Evolutionary conservation across 2,329 filamentous ascomycete genomes (phyloP), one percentile per base, ranked within the genome.

Genomic region (Chrysoporthe deuterocubensis): DNA sequence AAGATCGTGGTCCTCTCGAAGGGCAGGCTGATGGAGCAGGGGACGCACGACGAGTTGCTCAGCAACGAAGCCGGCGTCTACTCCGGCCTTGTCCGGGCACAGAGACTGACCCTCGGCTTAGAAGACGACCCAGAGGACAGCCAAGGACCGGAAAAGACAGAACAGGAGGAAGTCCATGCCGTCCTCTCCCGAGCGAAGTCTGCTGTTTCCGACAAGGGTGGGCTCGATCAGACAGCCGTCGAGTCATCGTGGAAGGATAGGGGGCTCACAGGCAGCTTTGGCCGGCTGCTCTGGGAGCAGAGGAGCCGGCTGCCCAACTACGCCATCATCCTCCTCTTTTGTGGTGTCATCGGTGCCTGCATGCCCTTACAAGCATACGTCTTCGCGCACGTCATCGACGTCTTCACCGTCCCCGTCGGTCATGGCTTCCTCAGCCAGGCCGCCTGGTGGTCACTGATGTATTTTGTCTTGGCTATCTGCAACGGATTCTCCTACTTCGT

Each of bases 1-100:
- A 87, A 89, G 48, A 96, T 96, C 65, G 82, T 94, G 8, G 93
- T 96, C 0, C 78, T 96, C 64, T 85, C 90, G 61, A 86, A 90
- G 72, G 93, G 93, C 1, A 79, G 84, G 64, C 86, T 93, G 0
- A 84, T 90, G 9, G 92, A 97, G 76, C 82, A 90, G 72, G 93
- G 93, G 0, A 93, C 87, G 0, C 93, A 97, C 71, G 87, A 93
- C 7, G 85, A 88, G 56, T 84, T 97, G 0, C 81, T 96, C 1
- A 76, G 82, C 3, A 78, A 84, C 48, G 82, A 88, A 4, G 81
- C 81, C 2, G 87, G 91, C 1, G 82, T 91, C 21, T 95, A 95
- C 73, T 85, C 85, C 48, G 85, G 84, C 1, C 84, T 94, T 5
- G 91, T 94, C 1, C 81, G 86, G 67, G 88, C 88, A 3, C 89